A percentile compares a stretch with the other conserved stretches of the same genome.
Evolutionary conservation across 495 filamentous ascomycete species (phyloP).

Genomic region (Daldinia concentrica): DNA sequence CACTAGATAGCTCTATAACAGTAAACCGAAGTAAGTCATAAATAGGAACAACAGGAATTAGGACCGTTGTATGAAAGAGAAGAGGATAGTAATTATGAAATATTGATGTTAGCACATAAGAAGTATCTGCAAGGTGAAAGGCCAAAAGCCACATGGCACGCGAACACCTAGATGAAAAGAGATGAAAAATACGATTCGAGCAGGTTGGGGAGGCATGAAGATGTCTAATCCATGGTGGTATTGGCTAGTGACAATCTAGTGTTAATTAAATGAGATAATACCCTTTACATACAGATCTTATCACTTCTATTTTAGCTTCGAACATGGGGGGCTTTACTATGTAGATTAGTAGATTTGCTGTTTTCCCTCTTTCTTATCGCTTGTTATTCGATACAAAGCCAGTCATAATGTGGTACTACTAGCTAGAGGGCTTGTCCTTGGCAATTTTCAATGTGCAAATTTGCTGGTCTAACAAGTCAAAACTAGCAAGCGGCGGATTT

Average conservation of each 20-base stretch:
- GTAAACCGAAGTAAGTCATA: neutral
- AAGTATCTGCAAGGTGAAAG: slow-evolving; percentile 2
- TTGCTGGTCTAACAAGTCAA: neutral
- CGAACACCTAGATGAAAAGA: slow-evolving; percentile 4
- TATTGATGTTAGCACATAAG: neutral
- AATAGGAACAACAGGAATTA: neutral
- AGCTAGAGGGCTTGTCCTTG: neutral
- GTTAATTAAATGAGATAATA: slow-evolving; percentile 38
- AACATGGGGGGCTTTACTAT: slow-evolving; percentile 8
- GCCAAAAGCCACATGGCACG: slow-evolving; percentile 11
- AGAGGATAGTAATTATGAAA: slow-evolving; percentile 4
- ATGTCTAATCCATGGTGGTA: slow-evolving; percentile 26
- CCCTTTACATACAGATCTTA: slow-evolving; percentile 29
- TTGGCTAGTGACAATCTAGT: slow-evolving; percentile 19
- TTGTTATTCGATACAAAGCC: neutral
- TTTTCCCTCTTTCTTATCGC: neutral
- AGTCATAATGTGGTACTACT: neutral
- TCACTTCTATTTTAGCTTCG: slow-evolving; percentile 17
- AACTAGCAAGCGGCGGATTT: neutral
- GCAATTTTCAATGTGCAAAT: slow-evolving; percentile 1
- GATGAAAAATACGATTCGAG: slow-evolving; percentile 3
- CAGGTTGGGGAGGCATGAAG: slow-evolving; percentile 12
- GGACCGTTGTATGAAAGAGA: neutral
- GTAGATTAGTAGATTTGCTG: neutral
- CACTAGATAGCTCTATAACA: neutral